These are phyloP conservation scores for Dictyophora rubrovolvata DNA, from an alignment of 768 basidiomycete species.

Conservation along the genomic window DNA sequence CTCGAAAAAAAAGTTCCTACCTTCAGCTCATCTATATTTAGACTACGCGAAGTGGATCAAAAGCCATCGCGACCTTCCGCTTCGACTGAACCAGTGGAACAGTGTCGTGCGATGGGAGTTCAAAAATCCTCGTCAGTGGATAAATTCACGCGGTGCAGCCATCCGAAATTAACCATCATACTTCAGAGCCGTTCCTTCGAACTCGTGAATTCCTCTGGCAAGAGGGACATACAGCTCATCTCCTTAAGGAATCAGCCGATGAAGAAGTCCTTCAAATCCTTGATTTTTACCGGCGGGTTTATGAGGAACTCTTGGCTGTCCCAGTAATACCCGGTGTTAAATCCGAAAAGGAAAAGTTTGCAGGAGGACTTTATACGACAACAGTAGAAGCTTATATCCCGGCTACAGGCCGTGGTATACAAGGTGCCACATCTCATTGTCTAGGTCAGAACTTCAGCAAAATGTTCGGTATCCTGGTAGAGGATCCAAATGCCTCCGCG, in stretches of 20 bases:
- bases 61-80: constrained; percentile 89
- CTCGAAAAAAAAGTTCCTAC: too few species aligned
- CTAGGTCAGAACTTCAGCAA: constrained; percentile 97
- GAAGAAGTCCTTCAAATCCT: constrained; percentile 88
- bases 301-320: constrained; percentile 94
- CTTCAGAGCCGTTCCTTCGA: constrained; percentile 88
- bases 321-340: constrained; percentile 96
- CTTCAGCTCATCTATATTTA: constrained; percentile 19
- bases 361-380: constrained; percentile 95
- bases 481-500: constrained; percentile 57
- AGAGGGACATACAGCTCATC: constrained; percentile 94
- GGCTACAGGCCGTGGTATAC: constrained; percentile 93
- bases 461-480: constrained; percentile 98
- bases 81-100: constrained; percentile 99
- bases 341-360: constrained; percentile 99
- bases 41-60: constrained; percentile 99
- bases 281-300: constrained; percentile 90
- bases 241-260: constrained; percentile 85
- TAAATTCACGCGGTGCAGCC: background rate
- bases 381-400: constrained; percentile 98
- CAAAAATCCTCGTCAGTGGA: constrained; percentile 85
- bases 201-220: constrained; percentile 99
- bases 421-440: constrained; percentile 95
- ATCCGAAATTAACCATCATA: background rate
- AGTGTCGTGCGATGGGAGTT: constrained; percentile 99